Conservation (phyloP, 345 rosid genomes). For the Dovyalis caffra region DNA sequence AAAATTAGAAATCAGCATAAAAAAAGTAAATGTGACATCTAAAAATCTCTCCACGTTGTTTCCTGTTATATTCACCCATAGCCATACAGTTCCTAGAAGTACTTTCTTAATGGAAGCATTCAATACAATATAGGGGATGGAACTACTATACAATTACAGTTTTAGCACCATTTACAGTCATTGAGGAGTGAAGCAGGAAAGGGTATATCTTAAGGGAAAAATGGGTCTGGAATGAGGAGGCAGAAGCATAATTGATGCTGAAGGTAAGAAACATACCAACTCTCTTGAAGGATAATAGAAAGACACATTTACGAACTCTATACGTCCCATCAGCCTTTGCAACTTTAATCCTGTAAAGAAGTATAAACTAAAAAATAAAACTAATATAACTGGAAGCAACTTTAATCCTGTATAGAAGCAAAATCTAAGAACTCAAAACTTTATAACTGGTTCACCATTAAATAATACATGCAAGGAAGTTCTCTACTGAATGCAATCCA, state of each 20-base stretch:
- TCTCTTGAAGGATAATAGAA: constrained; percentile 68
- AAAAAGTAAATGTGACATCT: neutral
- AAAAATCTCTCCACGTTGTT: neutral
- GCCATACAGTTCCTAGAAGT: neutral
- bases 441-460: neutral
- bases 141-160: neutral
- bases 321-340: constrained; percentile 55
- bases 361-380: constrained; percentile 15
- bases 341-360: constrained; percentile 50
- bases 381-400: constrained; percentile 9
- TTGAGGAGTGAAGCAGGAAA: neutral
- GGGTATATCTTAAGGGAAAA: neutral
- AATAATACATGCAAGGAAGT: neutral
- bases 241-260: neutral
- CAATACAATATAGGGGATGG: neutral
- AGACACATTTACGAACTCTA: constrained; percentile 64
- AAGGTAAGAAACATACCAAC: constrained; percentile 42
- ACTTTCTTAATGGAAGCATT: neutral
- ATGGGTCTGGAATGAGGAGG: neutral
- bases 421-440: no score
- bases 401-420: no score
- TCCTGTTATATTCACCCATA: neutral
- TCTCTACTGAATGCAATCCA: neutral
- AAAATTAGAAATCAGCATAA: neutral
- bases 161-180: neutral